Base-by-base conservation (phyloP, 2,329 filamentous ascomycete species). In the Talaromyces sp. region DNA sequence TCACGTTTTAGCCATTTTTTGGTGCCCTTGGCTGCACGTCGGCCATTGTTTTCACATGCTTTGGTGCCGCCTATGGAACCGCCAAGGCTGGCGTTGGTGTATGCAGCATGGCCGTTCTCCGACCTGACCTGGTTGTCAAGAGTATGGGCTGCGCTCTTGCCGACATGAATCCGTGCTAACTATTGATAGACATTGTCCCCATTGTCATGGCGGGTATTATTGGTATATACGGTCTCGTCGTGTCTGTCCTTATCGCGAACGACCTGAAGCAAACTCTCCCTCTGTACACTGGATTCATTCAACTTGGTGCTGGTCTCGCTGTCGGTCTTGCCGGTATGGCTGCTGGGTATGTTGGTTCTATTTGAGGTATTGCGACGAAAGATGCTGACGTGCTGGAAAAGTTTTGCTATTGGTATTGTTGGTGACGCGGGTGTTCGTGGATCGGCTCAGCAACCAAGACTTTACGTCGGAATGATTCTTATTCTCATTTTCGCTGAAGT, bases 121-220 rank as follows among this genome's bases (percentile, higher is more conserved):
- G 95, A 80, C 95, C 95, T 78, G 95, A 99, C 79, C 83, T 98
- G 80, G 97, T 98, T 78, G 93, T 99, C 79, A 98, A 97, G 90
- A 98, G 95, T 98, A 89, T 74, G 92, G 81, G 62, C 22, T 25
- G n/a, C n/a, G 13, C 33, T 30, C n/a, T 11, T 25, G 27, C 8
- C 30, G 25, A n/a, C 6, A 39, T 6, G 39, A 44, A 9, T 30
- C n/a, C 62, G 69, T 30, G 66, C 66, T 69, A 51, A 15, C 19
- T 6, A 28, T 7, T 32, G 56, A 10, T 69, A 98, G 93, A 97
- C 86, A 97, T 98, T 79, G 93, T 98, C 68, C 95, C 95, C 77
- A 95, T 98, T 81, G 96, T 99, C 88, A 99, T 99, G 95, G 95
- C 95, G 85, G 95, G 95, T 98, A 99, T 99, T 81, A 98, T 99